Percentiles rank a stretch among this genome's conserved stretches.
phyloP scores from a whole-genome alignment of 345 rosid species.

The Eucalyptus albens region DNA sequence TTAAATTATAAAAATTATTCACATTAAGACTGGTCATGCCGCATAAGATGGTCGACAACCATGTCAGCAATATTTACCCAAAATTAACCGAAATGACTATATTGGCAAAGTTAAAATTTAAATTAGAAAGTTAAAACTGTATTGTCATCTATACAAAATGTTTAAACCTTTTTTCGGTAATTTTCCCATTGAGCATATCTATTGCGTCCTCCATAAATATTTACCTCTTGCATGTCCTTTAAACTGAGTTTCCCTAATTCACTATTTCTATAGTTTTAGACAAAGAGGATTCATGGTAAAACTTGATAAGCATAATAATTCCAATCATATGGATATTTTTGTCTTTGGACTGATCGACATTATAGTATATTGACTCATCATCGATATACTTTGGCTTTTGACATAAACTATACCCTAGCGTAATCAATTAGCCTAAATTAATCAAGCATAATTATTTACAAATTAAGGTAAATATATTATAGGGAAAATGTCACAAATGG shows the following conservation, averaged over 20 bases:
- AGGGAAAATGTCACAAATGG: too few species aligned
- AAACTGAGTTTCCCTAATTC: background rate
- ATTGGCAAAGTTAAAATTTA: rapidly evolving
- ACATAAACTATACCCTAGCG: background rate
- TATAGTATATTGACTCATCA: background rate
- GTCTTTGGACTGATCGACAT: background rate
- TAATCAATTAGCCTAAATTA: background rate
- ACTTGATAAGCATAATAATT: background rate
- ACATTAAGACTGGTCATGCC: rapidly evolving
- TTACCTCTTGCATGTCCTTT: background rate
- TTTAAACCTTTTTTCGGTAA: too few species aligned
- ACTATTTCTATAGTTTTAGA: background rate
- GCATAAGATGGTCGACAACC: rapidly evolving
- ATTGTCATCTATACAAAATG: background rate
- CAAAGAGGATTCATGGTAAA: background rate
- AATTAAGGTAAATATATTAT: background rate
- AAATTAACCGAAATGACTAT: too few species aligned
- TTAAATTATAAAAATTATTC: too few species aligned
- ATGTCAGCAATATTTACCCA: rapidly evolving
- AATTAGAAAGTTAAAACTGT: too few species aligned
- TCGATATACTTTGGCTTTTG: background rate
- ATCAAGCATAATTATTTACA: background rate
- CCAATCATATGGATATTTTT: background rate
- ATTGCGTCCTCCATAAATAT: background rate
- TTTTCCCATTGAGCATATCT: background rate